phyloP scores from a whole-genome alignment of 345 rosid genomes.

The Citrus medica region DNA sequence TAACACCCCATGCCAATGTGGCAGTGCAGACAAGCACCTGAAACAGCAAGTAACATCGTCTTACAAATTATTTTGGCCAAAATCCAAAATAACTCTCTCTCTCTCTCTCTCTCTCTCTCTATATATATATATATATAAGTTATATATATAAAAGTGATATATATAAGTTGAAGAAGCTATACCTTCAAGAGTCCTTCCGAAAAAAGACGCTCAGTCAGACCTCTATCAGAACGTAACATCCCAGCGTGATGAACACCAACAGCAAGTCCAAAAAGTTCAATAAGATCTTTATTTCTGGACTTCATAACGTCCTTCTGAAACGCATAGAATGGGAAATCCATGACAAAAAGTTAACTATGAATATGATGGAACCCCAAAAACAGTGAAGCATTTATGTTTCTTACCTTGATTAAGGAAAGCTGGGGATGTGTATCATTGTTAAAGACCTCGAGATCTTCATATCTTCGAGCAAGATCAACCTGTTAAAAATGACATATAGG shows the following conservation, averaged over 20 bases:
- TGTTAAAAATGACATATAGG: slow-evolving; percentile 26
- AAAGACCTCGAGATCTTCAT: slow-evolving; percentile 65
- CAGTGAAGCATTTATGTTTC: slow-evolving; percentile 11
- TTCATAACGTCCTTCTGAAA: slow-evolving; percentile 81
- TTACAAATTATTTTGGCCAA: slow-evolving; percentile 5
- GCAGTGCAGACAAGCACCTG: slow-evolving; percentile 99
- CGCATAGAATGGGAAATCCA: slow-evolving; percentile 16
- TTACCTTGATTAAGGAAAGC: slow-evolving; percentile 61
- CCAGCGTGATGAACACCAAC: slow-evolving; percentile 97
- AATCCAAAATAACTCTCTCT: background rate
- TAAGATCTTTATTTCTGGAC: slow-evolving; percentile 95
- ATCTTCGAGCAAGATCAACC: slow-evolving; percentile 77
- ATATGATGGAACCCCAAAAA: background rate
- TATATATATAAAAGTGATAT: background rate
- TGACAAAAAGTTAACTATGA: slow-evolving; percentile 10
- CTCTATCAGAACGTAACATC: slow-evolving; percentile 91
- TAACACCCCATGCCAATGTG: slow-evolving; percentile 99
- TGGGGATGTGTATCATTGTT: slow-evolving; percentile 71
- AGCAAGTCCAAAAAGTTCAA: slow-evolving; percentile 68
- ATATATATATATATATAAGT: background rate
- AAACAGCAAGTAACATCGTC: slow-evolving; percentile 21
- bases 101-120: background rate
- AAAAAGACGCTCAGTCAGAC: slow-evolving; percentile 90
- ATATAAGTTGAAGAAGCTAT: slow-evolving; percentile 4
- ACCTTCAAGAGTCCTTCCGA: slow-evolving; percentile 92